Conservation (phyloP, 2,329 filamentous ascomycete species). For the Diaporthe vexans region DNA sequence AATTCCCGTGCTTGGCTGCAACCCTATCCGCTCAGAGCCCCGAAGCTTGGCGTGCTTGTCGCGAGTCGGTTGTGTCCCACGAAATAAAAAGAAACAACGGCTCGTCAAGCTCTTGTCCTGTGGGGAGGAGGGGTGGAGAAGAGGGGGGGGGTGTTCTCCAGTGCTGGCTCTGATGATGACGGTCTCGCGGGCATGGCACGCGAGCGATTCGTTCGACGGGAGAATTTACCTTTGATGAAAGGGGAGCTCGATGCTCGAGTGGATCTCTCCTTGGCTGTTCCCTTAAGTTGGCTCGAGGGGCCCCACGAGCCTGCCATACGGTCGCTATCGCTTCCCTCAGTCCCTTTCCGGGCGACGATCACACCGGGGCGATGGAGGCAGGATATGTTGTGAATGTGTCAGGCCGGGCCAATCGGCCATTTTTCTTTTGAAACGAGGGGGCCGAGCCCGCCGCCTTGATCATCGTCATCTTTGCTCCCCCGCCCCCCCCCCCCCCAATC, state of each 20-base stretch:
- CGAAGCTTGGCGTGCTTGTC: slow-evolving; percentile 30
- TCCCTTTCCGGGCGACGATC: slow-evolving; percentile 22
- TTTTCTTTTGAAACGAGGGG: slow-evolving; percentile 22
- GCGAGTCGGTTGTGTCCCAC: slow-evolving; percentile 13
- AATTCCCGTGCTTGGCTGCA: slow-evolving; percentile 27
- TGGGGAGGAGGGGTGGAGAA: neutral
- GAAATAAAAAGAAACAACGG: neutral
- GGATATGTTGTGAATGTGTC: slow-evolving; percentile 1
- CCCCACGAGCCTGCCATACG: neutral
- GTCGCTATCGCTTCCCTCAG: neutral
- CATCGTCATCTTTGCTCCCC: slow-evolving; percentile 6
- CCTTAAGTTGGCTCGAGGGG: too few species aligned
- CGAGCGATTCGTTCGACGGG: slow-evolving; percentile 16
- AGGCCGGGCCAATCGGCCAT: neutral
- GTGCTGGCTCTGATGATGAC: neutral
- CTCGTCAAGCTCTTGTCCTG: slow-evolving; percentile 2
- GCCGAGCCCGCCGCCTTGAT: neutral
- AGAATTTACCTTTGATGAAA: slow-evolving; percentile 21
- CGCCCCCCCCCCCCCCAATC: too few species aligned
- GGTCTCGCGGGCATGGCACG: neutral
- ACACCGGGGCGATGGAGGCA: slow-evolving; percentile 7
- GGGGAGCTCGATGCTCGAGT: slow-evolving; percentile 13
- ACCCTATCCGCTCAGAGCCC: slow-evolving; percentile 17
- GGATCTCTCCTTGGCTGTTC: neutral
- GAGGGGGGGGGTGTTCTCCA: too few species aligned